Base-by-base conservation (phyloP, 768 basidiomycete species). In the Rickenella mellea region DNA sequence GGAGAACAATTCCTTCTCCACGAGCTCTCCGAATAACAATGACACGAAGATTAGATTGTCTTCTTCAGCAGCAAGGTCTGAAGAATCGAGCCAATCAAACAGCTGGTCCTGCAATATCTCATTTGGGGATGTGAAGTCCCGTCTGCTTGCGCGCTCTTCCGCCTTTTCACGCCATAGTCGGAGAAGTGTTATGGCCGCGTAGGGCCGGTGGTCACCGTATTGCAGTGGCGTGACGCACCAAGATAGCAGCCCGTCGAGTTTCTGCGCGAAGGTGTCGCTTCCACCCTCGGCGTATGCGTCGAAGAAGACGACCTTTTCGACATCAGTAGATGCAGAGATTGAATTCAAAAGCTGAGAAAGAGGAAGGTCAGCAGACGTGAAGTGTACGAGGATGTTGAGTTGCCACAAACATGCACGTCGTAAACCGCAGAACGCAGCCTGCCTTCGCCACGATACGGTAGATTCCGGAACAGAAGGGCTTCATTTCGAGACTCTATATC, bases 151-250 rank as follows among this genome's bases (percentile, higher is more conserved):
- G 15, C 80, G 74, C 47, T 78, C 76, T 43, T 71, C 71, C 22
- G 73, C 73, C 45, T 69, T 74, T 40, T 74, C 71, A 27, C 76
- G 68, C 71, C 83, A 84, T 25, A 68, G 65, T 2, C 65, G 67
- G 39, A 89, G 73, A 29, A 89, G 67, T 15, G 80, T 80, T 6
- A 74, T 78, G 2, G 80, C 83, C 22, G 78, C 85, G 52, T 80
- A 83, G 1, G 83, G 76, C 26, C 87, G 69, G 50, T 89, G 88
- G 32, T 87, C 80, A 8, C 88, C 87, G 46, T 81, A 88, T 58
- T 90, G 88, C 14, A 84, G 64, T 2, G 79, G 74, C 0, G 86
- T 85, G 21, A 89, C 77, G 51, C 76, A 76, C 87, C 88, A 91
- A 0, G 83, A 83, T 8, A 90, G 68, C 2, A 89, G 67, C 40